A percentile compares a stretch with the other conserved stretches of the same genome.
These are phyloP conservation scores for Artemisia argyi DNA, from an alignment of 129 eudicot species.

Conservation along the genomic window DNA sequence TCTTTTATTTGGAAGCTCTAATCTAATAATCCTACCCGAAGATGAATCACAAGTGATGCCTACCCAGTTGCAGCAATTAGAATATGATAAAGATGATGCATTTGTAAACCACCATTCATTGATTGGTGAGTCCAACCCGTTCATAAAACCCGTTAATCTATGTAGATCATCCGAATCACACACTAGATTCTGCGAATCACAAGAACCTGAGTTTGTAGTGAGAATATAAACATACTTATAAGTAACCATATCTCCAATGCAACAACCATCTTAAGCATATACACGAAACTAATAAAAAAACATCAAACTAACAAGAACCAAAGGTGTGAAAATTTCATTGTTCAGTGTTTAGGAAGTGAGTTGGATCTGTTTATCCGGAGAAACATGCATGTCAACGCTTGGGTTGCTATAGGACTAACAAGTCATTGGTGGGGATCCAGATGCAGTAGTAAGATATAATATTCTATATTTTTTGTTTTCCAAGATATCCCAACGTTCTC, in stretches of 20 bases:
- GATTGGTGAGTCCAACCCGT: neutral
- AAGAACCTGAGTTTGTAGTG: slow-evolving; percentile 20
- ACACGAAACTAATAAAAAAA: no score
- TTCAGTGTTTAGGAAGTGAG: no score
- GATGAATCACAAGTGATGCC: slow-evolving; percentile 49
- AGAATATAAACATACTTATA: slow-evolving; percentile 21
- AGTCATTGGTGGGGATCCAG: no score
- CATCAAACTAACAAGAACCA: no score
- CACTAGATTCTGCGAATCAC: slow-evolving; percentile 31
- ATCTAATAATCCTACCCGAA: slow-evolving; percentile 45
- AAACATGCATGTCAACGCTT: no score
- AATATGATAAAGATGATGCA: slow-evolving; percentile 28
- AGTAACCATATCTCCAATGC: neutral
- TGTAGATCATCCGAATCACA: slow-evolving; percentile 23
- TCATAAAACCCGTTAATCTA: neutral
- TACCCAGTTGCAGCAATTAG: slow-evolving; percentile 56
- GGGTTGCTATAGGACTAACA: no score
- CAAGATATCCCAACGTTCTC: no score
- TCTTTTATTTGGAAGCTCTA: slow-evolving; percentile 41
- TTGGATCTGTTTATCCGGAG: no score
- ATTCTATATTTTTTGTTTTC: no score
- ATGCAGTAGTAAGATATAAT: no score
- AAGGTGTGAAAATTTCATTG: no score
- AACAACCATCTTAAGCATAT: neutral
- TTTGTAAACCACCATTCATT: slow-evolving; percentile 26